Percentiles rank a stretch among this genome's conserved stretches.
Conservation (phyloP, 768 basidiomycete genomes). For the Phanerochaete sordida region DNA sequence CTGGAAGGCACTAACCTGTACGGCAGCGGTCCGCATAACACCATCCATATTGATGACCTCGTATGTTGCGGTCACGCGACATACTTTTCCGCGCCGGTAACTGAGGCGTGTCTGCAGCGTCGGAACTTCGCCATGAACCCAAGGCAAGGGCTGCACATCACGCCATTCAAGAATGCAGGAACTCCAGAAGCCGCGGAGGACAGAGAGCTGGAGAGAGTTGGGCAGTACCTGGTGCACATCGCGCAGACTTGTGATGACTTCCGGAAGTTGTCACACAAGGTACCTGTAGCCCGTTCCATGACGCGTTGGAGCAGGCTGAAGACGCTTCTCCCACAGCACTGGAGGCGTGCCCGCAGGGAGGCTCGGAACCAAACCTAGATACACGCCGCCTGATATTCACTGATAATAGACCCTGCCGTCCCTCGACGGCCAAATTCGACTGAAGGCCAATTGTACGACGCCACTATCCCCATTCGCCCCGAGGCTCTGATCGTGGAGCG, state of each 20-base stretch:
- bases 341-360: background rate
- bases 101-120: conserved; percentile 35
- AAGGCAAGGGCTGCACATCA: conserved; percentile 76
- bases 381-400: background rate
- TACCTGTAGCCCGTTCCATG: conserved; percentile 19
- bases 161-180: conserved; percentile 76
- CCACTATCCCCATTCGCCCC: background rate
- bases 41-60: conserved; percentile 87
- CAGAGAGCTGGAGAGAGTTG: conserved; percentile 64
- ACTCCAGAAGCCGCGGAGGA: conserved; percentile 60
- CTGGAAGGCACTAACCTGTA: conserved; percentile 2
- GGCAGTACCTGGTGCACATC: conserved; percentile 63
- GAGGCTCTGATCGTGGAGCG: background rate
- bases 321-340: background rate
- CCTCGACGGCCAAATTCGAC: background rate
- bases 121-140: conserved; percentile 90
- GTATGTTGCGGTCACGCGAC: conserved; percentile 31
- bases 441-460: background rate
- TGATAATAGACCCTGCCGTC: background rate
- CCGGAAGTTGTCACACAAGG: conserved; percentile 62
- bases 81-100: conserved; percentile 8
- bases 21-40: conserved; percentile 60
- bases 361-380: background rate
- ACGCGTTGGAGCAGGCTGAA: background rate
- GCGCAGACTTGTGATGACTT: conserved; percentile 55